A percentile compares a stretch with the other conserved stretches of the same genome.
Conservation (phyloP, 2,329 filamentous ascomycete species). For the Cytospora schulzeri region DNA sequence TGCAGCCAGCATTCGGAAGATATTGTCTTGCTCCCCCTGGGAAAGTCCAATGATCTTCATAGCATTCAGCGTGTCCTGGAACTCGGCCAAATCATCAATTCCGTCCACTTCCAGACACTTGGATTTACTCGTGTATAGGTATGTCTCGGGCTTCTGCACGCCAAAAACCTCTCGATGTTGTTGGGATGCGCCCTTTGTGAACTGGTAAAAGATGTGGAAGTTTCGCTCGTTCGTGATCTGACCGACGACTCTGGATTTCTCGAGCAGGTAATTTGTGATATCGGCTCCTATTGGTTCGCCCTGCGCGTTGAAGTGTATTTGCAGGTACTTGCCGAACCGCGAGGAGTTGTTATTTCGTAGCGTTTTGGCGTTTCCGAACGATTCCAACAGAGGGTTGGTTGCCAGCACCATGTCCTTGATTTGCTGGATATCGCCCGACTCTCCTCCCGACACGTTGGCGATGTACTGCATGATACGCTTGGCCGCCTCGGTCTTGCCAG, state of each 20-base stretch:
- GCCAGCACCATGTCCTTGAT: constrained; percentile 99
- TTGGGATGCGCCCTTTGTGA: constrained; percentile 90
- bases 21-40: constrained; percentile 89
- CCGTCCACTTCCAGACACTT: constrained; percentile 94
- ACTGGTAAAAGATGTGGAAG: constrained; percentile 99
- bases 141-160: constrained; percentile 87
- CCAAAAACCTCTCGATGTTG: constrained; percentile 87
- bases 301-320: constrained; percentile 90
- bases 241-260: constrained; percentile 92
- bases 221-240: constrained; percentile 96
- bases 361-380: constrained; percentile 98
- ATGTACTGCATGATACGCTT: constrained; percentile 99
- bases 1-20: constrained; percentile 91
- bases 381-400: constrained; percentile 94
- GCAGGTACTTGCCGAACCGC: constrained; percentile 96
- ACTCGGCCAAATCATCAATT: constrained; percentile 90
- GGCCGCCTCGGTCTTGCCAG: constrained; percentile 96
- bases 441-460: constrained; percentile 88
- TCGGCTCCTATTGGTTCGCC: constrained; percentile 95
- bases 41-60: constrained; percentile 93
- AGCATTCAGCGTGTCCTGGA: constrained; percentile 84
- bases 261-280: constrained; percentile 96
- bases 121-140: constrained; percentile 89
- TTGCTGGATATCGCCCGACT: constrained; percentile 84
- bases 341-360: constrained; percentile 98